A percentile compares a stretch with the other conserved stretches of the same genome.
Evolutionary conservation across 768 basidiomycete species (phyloP).

Genomic region (Cyclocybe cylindracea): DNA sequence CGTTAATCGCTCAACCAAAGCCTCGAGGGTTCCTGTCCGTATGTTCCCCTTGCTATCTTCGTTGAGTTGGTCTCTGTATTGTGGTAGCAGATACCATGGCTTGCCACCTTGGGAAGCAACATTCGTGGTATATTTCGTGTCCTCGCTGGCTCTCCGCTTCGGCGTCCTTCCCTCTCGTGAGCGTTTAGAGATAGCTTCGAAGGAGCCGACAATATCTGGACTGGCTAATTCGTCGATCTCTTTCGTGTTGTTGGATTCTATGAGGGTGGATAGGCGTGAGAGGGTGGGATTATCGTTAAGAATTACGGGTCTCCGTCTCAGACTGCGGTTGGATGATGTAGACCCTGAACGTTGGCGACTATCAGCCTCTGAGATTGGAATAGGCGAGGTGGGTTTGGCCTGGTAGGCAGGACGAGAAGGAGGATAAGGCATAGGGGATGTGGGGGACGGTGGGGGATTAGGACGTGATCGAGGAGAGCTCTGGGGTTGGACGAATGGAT

Average conservation of each 20-base stretch:
- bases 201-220: slow-evolving; percentile 25
- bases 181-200: slow-evolving; percentile 20
- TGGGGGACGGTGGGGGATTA: slow-evolving; percentile 38
- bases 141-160: slow-evolving; percentile 14
- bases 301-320: slow-evolving; percentile 38
- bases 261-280: slow-evolving; percentile 34
- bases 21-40: slow-evolving; percentile 67
- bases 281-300: slow-evolving; percentile 37
- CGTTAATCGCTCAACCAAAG: slow-evolving; percentile 72
- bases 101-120: slow-evolving; percentile 6
- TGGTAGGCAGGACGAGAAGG: slow-evolving; percentile 22
- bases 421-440: slow-evolving; percentile 39
- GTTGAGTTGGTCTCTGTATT: slow-evolving; percentile 62
- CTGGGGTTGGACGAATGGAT: slow-evolving; percentile 3
- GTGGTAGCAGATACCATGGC: slow-evolving; percentile 65
- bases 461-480: slow-evolving; percentile 17
- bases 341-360: slow-evolving; percentile 27
- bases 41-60: slow-evolving; percentile 66
- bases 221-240: slow-evolving; percentile 33
- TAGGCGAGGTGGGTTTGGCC: slow-evolving; percentile 37
- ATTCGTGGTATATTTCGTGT: slow-evolving; percentile 16
- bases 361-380: slow-evolving; percentile 21
- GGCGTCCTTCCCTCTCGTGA: slow-evolving; percentile 11
- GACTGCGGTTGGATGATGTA: slow-evolving; percentile 24
- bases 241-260: slow-evolving; percentile 34